Evolutionary conservation across 2,329 filamentous ascomycete species (phyloP), one percentile per base, ranked within the genome.

Genomic region (Coniochaeta sp.): DNA sequence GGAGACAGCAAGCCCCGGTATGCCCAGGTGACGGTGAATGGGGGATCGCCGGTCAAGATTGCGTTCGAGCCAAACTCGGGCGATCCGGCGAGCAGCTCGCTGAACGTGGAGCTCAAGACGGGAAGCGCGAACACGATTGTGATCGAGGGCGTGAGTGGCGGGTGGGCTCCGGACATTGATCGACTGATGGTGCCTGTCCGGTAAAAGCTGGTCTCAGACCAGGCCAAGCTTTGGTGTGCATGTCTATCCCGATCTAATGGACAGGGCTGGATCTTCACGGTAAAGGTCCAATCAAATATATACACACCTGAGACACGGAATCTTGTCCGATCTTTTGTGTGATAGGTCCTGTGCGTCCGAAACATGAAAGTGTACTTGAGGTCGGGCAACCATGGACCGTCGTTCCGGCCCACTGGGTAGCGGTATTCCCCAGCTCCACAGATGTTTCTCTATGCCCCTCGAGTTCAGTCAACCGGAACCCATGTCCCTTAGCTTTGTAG

Each of bases 21-120:
- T 67, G 83, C 81, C 0, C 76, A 76, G 36, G 80, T 87, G 1
- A 74, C 72, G 2, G 82, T 88, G 16, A 87, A 88, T 62, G 83
- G 81, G 0, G 75, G 74, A 22, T 66, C 69, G 1, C 66, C 67
- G 12, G 74, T 81, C 65, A 73, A 72, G 17, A 62, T 86, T 2
- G 82, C 84, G 0, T 88, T 88, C 64, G 63, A 87, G 59, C 82
- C 82, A 0, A 77, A 78, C 0, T 71, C 70, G 1, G 74, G 77
- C 0, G 73, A 77, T 26, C 74, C 73, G 4, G 78, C 72, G 0
- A 79, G 73, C 24, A 81, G 80, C 59, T 72, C 77, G 1, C 63
- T 86, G 62, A 76, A 81, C 59, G 76, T 74, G 5, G 72, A 80
- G 40, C 63, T 87, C 60, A 75, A 77, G 59, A 66, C 70, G 2